A percentile compares a stretch with the other conserved stretches of the same genome.
These are phyloP conservation scores for Ogataea hybrid DNA, from an alignment of 1,139 yeast genomes.

Conservation along the genomic window DNA sequence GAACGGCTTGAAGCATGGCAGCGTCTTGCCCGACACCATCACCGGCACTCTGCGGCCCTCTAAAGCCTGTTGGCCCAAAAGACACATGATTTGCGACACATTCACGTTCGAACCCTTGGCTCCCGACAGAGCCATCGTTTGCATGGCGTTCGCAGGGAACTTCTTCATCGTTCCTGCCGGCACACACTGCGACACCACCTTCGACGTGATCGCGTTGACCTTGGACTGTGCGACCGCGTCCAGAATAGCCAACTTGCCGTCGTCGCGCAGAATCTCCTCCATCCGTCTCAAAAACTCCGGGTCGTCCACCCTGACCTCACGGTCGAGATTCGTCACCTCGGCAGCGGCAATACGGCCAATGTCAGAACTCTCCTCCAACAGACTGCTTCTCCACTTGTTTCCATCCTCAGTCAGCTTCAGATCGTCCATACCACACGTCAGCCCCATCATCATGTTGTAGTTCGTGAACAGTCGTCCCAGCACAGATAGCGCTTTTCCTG, in stretches of 20 bases:
- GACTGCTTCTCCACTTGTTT: conserved; percentile 82
- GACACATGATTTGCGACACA: too few relatives aligned
- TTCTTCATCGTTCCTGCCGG: conserved; percentile 95
- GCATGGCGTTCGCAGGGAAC: conserved; percentile 97
- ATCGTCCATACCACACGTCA: conserved; percentile 99
- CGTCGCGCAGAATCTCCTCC: conserved; percentile 94
- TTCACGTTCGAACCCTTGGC: too few relatives aligned
- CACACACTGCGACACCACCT: conserved; percentile 90
- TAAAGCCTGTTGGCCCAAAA: too few relatives aligned
- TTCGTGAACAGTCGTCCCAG: conserved; percentile 93
- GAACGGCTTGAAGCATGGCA: too few relatives aligned
- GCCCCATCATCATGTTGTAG: conserved; percentile 88
- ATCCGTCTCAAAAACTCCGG: conserved; percentile 83
- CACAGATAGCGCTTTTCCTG: conserved; percentile 87
- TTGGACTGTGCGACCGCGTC: conserved; percentile 96
- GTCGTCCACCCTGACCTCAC: conserved; percentile 51
- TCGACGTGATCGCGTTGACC: conserved; percentile 87
- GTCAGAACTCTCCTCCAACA: conserved; percentile 71
- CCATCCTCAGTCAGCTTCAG: conserved; percentile 90
- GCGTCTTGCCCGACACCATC: too few relatives aligned
- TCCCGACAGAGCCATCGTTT: conserved; percentile 98
- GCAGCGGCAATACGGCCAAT: conserved; percentile 91
- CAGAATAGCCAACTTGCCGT: conserved; percentile 83
- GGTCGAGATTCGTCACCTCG: conserved; percentile 84
- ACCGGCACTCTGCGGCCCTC: too few relatives aligned